Percentiles rank a stretch among this genome's conserved stretches.
Evolutionary conservation across 495 filamentous ascomycete species (phyloP).

Genomic region (Filosporella fistucella): DNA sequence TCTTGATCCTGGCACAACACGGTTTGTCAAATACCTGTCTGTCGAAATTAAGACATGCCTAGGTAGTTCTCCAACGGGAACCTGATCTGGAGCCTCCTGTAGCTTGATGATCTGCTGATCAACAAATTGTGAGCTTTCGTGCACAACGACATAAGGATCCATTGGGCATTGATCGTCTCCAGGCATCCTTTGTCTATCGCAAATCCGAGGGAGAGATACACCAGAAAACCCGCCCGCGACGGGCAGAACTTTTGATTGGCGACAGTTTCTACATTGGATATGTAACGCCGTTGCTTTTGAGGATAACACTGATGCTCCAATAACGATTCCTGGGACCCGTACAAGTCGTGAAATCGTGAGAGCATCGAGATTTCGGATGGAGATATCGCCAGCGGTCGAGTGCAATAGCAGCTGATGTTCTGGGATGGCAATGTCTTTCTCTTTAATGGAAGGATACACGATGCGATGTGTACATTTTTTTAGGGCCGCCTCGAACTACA

Average conservation of each 20-base stretch:
- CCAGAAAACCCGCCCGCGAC: constrained; percentile 84
- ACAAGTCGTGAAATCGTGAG: constrained; percentile 92
- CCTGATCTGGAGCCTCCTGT: constrained; percentile 96
- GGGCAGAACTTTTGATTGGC: constrained; percentile 62
- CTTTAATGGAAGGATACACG: constrained; percentile 72
- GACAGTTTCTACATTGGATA: constrained; percentile 88
- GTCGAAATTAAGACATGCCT: constrained; percentile 92
- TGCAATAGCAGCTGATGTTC: constrained; percentile 95
- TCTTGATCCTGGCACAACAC: constrained; percentile 90
- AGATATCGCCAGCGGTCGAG: constrained; percentile 82
- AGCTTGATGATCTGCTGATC: constrained; percentile 98
- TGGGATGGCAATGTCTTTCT: constrained; percentile 65
- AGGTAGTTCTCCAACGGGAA: constrained; percentile 94
- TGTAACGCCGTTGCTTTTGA: constrained; percentile 87
- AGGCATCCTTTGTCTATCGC: constrained; percentile 45
- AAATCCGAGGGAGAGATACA: constrained; percentile 75
- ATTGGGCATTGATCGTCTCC: constrained; percentile 69
- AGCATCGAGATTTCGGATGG: constrained; percentile 91
- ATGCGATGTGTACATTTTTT: constrained; percentile 89
- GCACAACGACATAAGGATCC: constrained; percentile 92
- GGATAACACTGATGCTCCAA: constrained; percentile 93
- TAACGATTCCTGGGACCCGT: constrained; percentile 94
- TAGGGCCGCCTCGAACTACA: constrained; percentile 84
- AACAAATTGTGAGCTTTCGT: constrained; percentile 93
- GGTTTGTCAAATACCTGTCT: constrained; percentile 92